Conservation (phyloP, 2,329 filamentous ascomycete genomes). For the Clarireedia homoeocarpa region DNA sequence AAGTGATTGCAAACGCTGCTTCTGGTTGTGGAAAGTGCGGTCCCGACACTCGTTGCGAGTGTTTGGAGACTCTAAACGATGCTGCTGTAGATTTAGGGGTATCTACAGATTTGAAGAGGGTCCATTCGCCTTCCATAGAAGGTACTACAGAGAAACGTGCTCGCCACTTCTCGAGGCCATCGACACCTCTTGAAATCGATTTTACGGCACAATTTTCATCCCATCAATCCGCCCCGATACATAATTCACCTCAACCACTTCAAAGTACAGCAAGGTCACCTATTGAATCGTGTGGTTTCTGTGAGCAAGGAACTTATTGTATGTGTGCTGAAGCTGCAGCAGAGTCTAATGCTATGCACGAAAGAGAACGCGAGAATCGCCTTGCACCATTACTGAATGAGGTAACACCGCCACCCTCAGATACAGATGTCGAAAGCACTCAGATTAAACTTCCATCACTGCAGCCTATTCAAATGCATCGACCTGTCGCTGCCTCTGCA, state of each 20-base stretch:
- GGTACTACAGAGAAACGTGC: constrained; percentile 45
- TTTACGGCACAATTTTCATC: constrained; percentile 60
- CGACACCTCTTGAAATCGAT: constrained; percentile 56
- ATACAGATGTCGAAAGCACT: constrained; percentile 47
- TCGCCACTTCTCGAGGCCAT: constrained; percentile 40
- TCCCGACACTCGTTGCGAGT: constrained; percentile 54
- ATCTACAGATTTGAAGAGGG: constrained; percentile 25
- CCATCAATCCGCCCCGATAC: constrained; percentile 19
- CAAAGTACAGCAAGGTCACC: constrained; percentile 25
- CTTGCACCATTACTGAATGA: constrained; percentile 40
- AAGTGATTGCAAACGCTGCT: constrained; percentile 45
- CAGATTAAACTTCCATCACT: constrained; percentile 51
- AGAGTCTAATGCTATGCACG: constrained; percentile 28
- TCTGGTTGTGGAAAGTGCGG: constrained; percentile 60
- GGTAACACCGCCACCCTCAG: constrained; percentile 44
- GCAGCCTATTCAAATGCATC: constrained; percentile 29
- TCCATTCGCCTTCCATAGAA: constrained; percentile 23
- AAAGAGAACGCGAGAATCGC: constrained; percentile 24
- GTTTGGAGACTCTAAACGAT: constrained; percentile 36
- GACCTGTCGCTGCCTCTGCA: constrained; percentile 16
- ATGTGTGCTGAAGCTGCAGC: constrained; percentile 61
- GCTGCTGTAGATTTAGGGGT: constrained; percentile 5
- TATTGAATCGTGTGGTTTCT: constrained; percentile 73
- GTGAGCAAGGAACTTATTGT: constrained; percentile 73
- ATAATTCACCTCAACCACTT: constrained; percentile 7